Conservation (phyloP, 768 basidiomycete species). For the Melanogaster broomeanus region DNA sequence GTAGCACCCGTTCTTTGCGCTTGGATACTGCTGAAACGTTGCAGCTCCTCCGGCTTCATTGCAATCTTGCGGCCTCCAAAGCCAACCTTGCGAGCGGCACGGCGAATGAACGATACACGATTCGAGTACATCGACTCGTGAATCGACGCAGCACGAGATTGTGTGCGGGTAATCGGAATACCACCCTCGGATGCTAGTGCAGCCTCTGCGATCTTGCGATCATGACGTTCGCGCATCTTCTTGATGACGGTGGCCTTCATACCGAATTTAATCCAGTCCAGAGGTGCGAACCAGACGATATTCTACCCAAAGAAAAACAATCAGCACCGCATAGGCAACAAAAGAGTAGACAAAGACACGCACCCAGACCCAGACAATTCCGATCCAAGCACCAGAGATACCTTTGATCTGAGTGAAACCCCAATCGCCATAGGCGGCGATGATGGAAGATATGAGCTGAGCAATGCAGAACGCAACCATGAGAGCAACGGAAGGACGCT, state of each 20-base stretch:
- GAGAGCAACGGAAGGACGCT: slow-evolving; percentile 87
- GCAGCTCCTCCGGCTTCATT: slow-evolving; percentile 84
- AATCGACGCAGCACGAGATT: slow-evolving; percentile 85
- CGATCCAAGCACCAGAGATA: slow-evolving; percentile 94
- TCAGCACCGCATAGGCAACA: slow-evolving; percentile 9
- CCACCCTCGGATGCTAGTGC: slow-evolving; percentile 39
- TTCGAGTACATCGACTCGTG: slow-evolving; percentile 95
- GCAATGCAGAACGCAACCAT: slow-evolving; percentile 90
- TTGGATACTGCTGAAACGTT: slow-evolving; percentile 86
- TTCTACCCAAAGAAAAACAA: slow-evolving; percentile 53
- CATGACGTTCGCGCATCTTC: slow-evolving; percentile 68
- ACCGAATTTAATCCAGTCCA: slow-evolving; percentile 94
- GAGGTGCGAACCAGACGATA: slow-evolving; percentile 93
- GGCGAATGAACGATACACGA: slow-evolving; percentile 90
- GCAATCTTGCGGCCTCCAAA: slow-evolving; percentile 80
- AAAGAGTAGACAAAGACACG: slow-evolving; percentile 29
- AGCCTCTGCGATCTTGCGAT: slow-evolving; percentile 41
- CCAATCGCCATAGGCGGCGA: slow-evolving; percentile 92
- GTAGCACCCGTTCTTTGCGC: slow-evolving; percentile 75
- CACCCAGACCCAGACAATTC: slow-evolving; percentile 97
- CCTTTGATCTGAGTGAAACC: slow-evolving; percentile 83
- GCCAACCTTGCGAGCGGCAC: slow-evolving; percentile 85
- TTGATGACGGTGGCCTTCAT: slow-evolving; percentile 96
- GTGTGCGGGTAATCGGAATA: slow-evolving; percentile 80
- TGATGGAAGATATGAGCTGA: slow-evolving; percentile 93